Base-by-base conservation (phyloP, 805 yeast genomes). In the Yarrowia hollandica region DNA sequence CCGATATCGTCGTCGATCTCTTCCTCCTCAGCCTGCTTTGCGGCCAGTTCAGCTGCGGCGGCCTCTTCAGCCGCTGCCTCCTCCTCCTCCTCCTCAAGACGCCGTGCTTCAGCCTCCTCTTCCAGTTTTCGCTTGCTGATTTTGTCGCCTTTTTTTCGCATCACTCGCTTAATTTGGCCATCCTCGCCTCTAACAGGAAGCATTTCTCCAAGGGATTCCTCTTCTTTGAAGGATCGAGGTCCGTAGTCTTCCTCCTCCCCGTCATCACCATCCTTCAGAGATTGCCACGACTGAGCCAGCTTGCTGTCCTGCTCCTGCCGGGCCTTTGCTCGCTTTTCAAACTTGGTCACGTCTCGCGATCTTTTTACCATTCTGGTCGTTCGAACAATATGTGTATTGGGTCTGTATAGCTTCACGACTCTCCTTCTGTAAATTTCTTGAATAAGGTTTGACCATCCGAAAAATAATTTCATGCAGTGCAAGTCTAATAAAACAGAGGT, bases 241-340 rank as follows among this genome's bases (percentile, higher is more conserved):
- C 91, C 98, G 66, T 89, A 90, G 59, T 82, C 91, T 66, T 84
- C 88, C 66, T 88, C 95, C 61, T 81, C 85, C 16, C 28, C 44
- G 19, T 50, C 46, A n/a, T 60, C 63, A 3, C 38, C 42, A 31
- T 30, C 60, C 14, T 48, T 60, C 15, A 41, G 46, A 18, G 30
- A 42, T 10, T 46, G 30, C 66, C 66, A 65, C 12, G 66, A 14
- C 9, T 62, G 60, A 1, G 56, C 59, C 10, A 38, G 39, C 46
- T 64, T 59, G 16, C 55, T 38, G 23, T 66, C 69, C n/a, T 50
- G 52, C 6, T 60, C 61, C 21, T 48, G 16, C 9, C 59, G 50
- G 7, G 56, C 64, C 55, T 64, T 60, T 30, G 66, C 67, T 19
- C 62, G 38, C 28, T 66, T 64, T n/a, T 61, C 65, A 21, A 65